phyloP scores from a whole-genome alignment of 2,329 filamentous ascomycete genomes.

The Diplodia corticola region DNA sequence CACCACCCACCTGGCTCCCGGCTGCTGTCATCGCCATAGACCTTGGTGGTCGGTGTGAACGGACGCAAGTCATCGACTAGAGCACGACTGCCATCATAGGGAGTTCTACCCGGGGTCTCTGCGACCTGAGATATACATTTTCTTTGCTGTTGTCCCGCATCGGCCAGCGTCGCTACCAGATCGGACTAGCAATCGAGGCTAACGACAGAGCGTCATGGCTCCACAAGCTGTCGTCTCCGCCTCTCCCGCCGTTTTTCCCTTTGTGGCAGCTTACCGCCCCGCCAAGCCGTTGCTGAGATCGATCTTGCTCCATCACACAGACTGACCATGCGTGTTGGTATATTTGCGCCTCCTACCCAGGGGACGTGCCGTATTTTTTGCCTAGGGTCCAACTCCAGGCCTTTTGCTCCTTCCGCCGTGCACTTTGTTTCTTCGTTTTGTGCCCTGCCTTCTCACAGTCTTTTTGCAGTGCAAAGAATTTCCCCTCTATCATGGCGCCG shows the following conservation, averaged over 20 bases:
- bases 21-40: not conserved
- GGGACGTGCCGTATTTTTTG: not conserved
- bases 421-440: not conserved
- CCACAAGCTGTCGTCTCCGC: not conserved
- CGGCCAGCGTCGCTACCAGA: not conserved
- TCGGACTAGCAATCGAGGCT: not conserved
- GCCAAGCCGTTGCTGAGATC: not conserved
- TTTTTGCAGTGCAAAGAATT: not conserved
- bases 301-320: not conserved
- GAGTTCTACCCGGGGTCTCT: not conserved
- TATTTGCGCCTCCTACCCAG: not conserved
- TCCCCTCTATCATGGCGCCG: not conserved
- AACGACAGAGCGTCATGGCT: conserved; percentile 5
- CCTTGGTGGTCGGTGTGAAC: not conserved
- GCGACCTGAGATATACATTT: not conserved
- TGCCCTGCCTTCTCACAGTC: not conserved
- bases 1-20: not conserved
- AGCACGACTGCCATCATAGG: not conserved
- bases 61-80: not conserved
- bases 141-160: not conserved
- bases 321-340: not conserved
- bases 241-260: not conserved
- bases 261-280: not conserved
- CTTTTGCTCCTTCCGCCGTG: not conserved
- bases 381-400: not conserved